Evolutionary conservation across 306 rosid species (phyloP).

Genomic region (Canavalia ensiformis): DNA sequence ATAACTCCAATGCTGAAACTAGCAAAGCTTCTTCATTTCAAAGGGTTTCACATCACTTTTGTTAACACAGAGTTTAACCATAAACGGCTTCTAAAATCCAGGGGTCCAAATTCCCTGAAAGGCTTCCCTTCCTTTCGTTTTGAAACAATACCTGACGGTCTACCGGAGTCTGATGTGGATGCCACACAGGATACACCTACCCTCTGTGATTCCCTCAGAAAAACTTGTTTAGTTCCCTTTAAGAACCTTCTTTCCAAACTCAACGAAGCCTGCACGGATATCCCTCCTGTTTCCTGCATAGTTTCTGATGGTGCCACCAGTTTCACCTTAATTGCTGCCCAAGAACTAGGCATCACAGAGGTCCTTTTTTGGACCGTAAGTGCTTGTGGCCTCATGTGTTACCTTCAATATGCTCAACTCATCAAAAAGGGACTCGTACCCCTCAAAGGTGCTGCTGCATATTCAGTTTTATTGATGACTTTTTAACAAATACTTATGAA

Average conservation of each 20-base stretch:
- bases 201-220: constrained; percentile 32
- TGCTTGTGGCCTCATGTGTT: constrained; percentile 30
- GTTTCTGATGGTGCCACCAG: constrained; percentile 27
- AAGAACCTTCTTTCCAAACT: constrained; percentile 26
- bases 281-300: constrained; percentile 25
- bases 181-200: constrained; percentile 31
- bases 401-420: constrained; percentile 15
- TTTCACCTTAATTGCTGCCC: constrained; percentile 28
- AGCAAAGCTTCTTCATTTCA: constrained; percentile 38
- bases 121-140: constrained; percentile 21
- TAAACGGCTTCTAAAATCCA: constrained; percentile 10
- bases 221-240: neutral
- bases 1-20: constrained; percentile 32
- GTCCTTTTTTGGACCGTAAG: constrained; percentile 15
- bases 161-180: constrained; percentile 20
- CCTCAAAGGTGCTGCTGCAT: neutral
- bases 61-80: constrained; percentile 39
- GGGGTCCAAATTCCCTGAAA: neutral
- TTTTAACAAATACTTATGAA: no score
- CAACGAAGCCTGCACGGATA: neutral
- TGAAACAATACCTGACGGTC: constrained; percentile 38
- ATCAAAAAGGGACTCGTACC: neutral
- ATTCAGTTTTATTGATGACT: neutral
- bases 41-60: constrained; percentile 26
- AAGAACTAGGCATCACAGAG: constrained; percentile 8